Percentiles rank a stretch among this genome's conserved stretches.
These are phyloP conservation scores for Neobulgaria alba DNA, from an alignment of 2,329 filamentous ascomycete genomes.

Conservation along the genomic window DNA sequence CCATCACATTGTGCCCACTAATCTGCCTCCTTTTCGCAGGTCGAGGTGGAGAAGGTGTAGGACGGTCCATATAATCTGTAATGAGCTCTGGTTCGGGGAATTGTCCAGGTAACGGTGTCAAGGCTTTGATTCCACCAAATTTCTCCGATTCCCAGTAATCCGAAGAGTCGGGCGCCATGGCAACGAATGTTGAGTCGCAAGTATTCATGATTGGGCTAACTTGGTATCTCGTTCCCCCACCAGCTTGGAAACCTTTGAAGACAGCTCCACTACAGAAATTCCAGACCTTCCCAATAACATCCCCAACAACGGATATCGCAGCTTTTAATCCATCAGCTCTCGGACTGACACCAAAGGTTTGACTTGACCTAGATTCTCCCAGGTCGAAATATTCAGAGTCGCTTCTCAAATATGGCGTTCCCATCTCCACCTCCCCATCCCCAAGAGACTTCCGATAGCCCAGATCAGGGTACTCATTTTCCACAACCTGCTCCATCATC, in stretches of 20 bases:
- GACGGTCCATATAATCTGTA: conserved; percentile 32
- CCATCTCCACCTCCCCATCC: conserved; percentile 5
- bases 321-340: conserved; percentile 43
- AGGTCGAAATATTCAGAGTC: background rate
- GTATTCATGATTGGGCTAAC: conserved; percentile 8
- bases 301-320: conserved; percentile 39
- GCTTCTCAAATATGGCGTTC: background rate
- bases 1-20: conserved; percentile 32
- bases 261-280: conserved; percentile 63
- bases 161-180: background rate
- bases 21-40: conserved; percentile 41
- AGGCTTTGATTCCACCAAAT: conserved; percentile 14
- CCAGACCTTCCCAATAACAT: conserved; percentile 67
- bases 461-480: conserved; percentile 29
- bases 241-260: conserved; percentile 80
- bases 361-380: background rate
- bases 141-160: conserved; percentile 18
- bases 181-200: conserved; percentile 5
- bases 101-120: conserved; percentile 43
- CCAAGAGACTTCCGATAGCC: conserved; percentile 29
- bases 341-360: conserved; percentile 2
- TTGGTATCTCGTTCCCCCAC: conserved; percentile 63
- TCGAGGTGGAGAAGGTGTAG: conserved; percentile 32
- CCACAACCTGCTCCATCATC: conserved; percentile 27
- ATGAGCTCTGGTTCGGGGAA: conserved; percentile 41